These are phyloP conservation scores for Ormosia semicastrata DNA, from an alignment of 306 rosid species.

Conservation along the genomic window DNA sequence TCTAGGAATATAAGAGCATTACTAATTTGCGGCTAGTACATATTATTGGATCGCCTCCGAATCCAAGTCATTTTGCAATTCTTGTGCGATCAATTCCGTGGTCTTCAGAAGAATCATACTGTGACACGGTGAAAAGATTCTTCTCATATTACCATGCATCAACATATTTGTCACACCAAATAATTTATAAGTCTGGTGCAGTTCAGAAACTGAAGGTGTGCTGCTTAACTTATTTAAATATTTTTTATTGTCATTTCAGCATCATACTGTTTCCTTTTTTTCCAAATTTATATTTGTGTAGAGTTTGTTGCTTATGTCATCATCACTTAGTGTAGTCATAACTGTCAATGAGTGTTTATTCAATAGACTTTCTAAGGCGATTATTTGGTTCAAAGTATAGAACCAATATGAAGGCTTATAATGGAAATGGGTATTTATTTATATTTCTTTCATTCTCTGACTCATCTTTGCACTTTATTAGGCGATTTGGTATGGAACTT, in stretches of 20 bases:
- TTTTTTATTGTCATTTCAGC: not conserved
- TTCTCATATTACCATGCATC: constrained; percentile 72
- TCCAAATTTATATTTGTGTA: not conserved
- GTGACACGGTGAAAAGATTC: constrained; percentile 63
- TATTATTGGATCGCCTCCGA: constrained; percentile 59
- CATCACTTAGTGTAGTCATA: constrained; percentile 16
- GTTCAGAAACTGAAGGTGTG: constrained; percentile 81
- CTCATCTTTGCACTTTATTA: constrained; percentile 13
- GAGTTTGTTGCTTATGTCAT: not conserved
- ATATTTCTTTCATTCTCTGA: not conserved
- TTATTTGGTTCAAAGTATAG: constrained; percentile 24
- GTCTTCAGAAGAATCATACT: constrained; percentile 60
- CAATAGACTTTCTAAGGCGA: not conserved
- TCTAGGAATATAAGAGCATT: constrained; percentile 78
- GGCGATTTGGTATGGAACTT: not conserved
- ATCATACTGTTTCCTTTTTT: not conserved
- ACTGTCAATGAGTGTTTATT: not conserved
- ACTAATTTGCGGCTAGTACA: constrained; percentile 66
- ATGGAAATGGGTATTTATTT: not conserved
- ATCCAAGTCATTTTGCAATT: constrained; percentile 80
- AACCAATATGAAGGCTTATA: not conserved
- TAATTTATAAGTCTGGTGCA: constrained; percentile 69
- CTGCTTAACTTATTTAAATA: not conserved
- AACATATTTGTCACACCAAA: constrained; percentile 87
- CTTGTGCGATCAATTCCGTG: constrained; percentile 85